Evolutionary conservation across 1,139 yeast species (phyloP), one percentile per base, ranked within the genome.

Genomic region (Debaryomycetaceae sp.): DNA sequence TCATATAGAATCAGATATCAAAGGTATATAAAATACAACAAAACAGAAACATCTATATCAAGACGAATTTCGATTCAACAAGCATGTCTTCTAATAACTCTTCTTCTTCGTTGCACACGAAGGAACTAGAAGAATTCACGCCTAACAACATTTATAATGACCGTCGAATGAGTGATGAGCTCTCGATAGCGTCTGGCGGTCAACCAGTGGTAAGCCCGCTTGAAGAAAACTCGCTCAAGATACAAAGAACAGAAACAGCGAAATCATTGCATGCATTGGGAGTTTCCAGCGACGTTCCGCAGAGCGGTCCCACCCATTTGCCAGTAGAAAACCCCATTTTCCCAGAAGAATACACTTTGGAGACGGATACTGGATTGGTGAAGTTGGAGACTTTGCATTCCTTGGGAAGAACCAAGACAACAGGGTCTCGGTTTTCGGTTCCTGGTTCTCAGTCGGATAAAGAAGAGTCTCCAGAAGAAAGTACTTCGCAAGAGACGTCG

Each of bases 281-380:
- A 38, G 49, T 86, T 17, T 66, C 76, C 3, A 59, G 72, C 14
- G 67, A 65, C 4, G 65, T 75, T 2, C 84, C 87, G 5, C 53
- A 61, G 16, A 78, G 81, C 1, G 87, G 79, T 48, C 60, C 77
- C 36, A 81, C 78, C 51, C 78, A 79, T 41, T 22, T 22, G 2
- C 76, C 79, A 6, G 74, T 78, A 8, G 73, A 70, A 38, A 68
- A 75, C 46, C 82, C 91, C 5, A 83, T 87, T 35, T 88, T 88
- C 71, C 96, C 96, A 11, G 96, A 88, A 68, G 96, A 88, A 61
- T 88, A 86, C 60, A 84, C 89, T 6, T 52, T 88, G 58, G 96
- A 88, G 67, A 88, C 96, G 1, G 74, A 76, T 38, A 86, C 96
- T 5, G 96, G 96, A 48, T 70, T 88, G 41, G 96, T 88, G 6